Evolutionary conservation across 1,284 basidiomycete species (phyloP), one percentile per base, ranked within the genome.

Genomic region (Cutaneotrichosporon spelunceum): DNA sequence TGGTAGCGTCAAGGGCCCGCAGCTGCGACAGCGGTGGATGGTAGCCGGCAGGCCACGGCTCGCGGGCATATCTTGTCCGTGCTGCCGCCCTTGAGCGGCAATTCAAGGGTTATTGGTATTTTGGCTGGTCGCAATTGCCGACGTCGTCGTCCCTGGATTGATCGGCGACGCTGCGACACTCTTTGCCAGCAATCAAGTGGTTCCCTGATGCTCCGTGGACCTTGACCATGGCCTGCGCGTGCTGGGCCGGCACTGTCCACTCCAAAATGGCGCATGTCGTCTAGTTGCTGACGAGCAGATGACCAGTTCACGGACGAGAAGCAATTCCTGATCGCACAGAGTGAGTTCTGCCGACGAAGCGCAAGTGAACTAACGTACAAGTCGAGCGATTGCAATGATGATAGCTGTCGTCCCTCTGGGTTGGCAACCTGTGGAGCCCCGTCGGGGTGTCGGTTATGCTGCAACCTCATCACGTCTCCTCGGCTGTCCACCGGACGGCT

Each of bases 231-330:
- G n/a, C n/a, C n/a, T n/a, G n/a, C n/a, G 11, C 16, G 34, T 14
- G 48, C n/a, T 29, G 26, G 45, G 11, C 2, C 26, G 5, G 48
- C 26, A 26, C 48, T 6, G 48, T 26, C 19, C 48, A 13, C 26
- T 14, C 4, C 16, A 16, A 26, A 13, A 48, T n/a, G 27, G 14
- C 26, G 16, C 48, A 26, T 19, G 19, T 16, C 48, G 26, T n/a
- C 8, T 27, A 49, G 19, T 14, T 10, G 52, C 52, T 53, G 52
- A 53, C 34, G n/a, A 11, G 24, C 69, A 91, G 92, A 96, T 75
- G 93, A 96, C 73, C 93, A 96, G 81, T 96, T 95, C 79, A 93
- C 87, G 69, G 93, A 97, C 79, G 93, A 97, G 85, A 97, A 97
- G 76, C 90, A 93, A 70, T 97, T 96, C 82, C 84, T 96, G 68